phyloP scores from a whole-genome alignment of 2,329 filamentous ascomycete species.

The Dothistroma pini region DNA sequence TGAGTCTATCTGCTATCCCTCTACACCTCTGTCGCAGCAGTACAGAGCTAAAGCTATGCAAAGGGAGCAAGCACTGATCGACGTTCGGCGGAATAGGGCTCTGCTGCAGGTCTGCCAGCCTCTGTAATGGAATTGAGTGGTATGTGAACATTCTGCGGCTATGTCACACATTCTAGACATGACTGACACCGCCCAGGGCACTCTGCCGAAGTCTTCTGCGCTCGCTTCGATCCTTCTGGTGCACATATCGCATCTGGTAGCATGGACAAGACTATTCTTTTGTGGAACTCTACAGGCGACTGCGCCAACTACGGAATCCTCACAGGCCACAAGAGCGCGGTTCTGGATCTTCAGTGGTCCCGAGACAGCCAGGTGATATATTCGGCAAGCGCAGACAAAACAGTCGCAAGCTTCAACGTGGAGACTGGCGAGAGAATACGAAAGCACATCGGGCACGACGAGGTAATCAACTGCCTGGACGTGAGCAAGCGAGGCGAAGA shows the following conservation, averaged over 20 bases:
- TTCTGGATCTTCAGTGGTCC: conserved; percentile 94
- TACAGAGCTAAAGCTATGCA: conserved; percentile 24
- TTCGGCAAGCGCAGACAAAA: conserved; percentile 89
- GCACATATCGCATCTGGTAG: conserved; percentile 89
- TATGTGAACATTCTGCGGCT: conserved; percentile 37
- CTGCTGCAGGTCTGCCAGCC: conserved; percentile 76
- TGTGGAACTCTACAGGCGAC: conserved; percentile 89
- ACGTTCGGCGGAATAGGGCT: conserved; percentile 52
- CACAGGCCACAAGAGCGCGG: conserved; percentile 82
- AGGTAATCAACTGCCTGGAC: conserved; percentile 90
- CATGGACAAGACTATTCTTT: conserved; percentile 90
- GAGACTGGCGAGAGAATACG: conserved; percentile 90
- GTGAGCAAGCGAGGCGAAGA: conserved; percentile 88
- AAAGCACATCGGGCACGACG: conserved; percentile 87
- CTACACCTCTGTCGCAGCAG: conserved; percentile 31
- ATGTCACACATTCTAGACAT: neutral
- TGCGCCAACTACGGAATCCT: conserved; percentile 93
- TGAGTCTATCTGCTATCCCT: conserved; percentile 43
- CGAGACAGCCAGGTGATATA: conserved; percentile 88
- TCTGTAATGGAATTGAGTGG: conserved; percentile 92
- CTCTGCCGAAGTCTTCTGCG: conserved; percentile 80
- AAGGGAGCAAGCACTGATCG: conserved; percentile 27
- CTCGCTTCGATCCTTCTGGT: conserved; percentile 84
- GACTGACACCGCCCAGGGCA: conserved; percentile 45
- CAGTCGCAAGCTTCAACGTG: conserved; percentile 90